Conservation (phyloP, 1,284 basidiomycete species). For the Moesziomyces parantarcticus region DNA sequence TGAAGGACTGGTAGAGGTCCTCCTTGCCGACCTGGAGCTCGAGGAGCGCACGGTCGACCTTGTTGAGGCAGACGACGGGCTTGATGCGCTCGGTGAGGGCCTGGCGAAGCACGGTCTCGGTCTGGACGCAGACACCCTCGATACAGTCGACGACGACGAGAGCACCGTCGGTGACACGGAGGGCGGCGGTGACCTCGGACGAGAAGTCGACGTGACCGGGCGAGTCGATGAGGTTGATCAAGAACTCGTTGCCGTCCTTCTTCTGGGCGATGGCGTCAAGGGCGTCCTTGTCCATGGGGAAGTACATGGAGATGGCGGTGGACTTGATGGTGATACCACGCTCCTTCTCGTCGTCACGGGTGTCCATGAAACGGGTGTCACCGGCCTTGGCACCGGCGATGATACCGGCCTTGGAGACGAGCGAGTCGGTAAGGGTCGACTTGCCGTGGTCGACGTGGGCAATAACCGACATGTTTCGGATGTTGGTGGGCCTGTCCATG, state of each 20-base stretch:
- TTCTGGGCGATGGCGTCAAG: constrained; percentile 85
- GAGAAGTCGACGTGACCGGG: constrained; percentile 99
- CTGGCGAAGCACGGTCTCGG: constrained; percentile 98
- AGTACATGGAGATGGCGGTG: constrained; percentile 99
- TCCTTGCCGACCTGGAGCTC: constrained; percentile 98
- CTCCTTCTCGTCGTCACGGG: constrained; percentile 97
- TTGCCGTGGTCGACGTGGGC: constrained; percentile 94
- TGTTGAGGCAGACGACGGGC: constrained; percentile 99
- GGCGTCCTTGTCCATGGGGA: constrained; percentile 87
- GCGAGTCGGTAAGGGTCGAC: constrained; percentile 98
- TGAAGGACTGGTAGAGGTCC: constrained; percentile 97
- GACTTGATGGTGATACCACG: constrained; percentile 99
- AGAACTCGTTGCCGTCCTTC: constrained; percentile 92
- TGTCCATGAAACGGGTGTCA: constrained; percentile 98
- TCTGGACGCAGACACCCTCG: constrained; percentile 99
- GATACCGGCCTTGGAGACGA: constrained; percentile 99
- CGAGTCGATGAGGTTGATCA: constrained; percentile 99
- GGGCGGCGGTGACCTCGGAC: constrained; percentile 98
- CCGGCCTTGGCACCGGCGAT: constrained; percentile 93
- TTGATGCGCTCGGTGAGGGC: constrained; percentile 98
- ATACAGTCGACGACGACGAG: constrained; percentile 99
- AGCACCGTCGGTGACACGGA: constrained; percentile 94
- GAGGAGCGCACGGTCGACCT: constrained; percentile 99
- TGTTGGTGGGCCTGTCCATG: constrained; percentile 90
- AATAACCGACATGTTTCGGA: constrained; percentile 85